A percentile compares a stretch with the other conserved stretches of the same genome.
Evolutionary conservation across 1,284 basidiomycete species (phyloP).

Genomic region (Cutaneotrichosporon sp.): DNA sequence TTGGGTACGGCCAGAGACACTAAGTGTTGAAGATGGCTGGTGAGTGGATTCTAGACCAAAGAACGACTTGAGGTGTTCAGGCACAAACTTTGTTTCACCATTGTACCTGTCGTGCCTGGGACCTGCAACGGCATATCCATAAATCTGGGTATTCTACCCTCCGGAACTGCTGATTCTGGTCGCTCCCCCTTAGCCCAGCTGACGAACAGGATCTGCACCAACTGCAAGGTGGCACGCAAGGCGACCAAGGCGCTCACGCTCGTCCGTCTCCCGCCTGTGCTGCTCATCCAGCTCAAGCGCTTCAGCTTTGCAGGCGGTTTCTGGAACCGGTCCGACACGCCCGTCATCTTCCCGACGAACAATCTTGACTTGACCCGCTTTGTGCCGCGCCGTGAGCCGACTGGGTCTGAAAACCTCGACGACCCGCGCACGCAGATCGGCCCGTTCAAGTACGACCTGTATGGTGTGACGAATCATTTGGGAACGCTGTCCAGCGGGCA

Average conservation of each 20-base stretch:
- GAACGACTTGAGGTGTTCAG: background rate
- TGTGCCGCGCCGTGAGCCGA: constrained; percentile 76
- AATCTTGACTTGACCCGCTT: constrained; percentile 84
- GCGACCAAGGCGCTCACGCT: constrained; percentile 84
- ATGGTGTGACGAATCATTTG: constrained; percentile 87
- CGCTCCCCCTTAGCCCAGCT: background rate
- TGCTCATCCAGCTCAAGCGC: constrained; percentile 93
- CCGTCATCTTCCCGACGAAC: constrained; percentile 82
- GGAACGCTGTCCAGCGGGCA: constrained; percentile 87
- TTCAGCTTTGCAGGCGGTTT: constrained; percentile 85
- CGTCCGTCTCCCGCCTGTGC: constrained; percentile 84
- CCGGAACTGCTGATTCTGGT: background rate
- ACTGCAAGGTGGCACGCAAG: constrained; percentile 79
- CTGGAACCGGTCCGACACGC: constrained; percentile 90
- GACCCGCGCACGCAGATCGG: constrained; percentile 77
- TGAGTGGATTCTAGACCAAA: constrained; percentile 52
- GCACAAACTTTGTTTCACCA: background rate
- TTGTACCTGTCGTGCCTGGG: background rate
- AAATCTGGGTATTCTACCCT: background rate
- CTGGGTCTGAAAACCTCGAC: constrained; percentile 57
- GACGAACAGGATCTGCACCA: constrained; percentile 75
- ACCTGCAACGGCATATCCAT: constrained; percentile 1
- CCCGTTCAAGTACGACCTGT: constrained; percentile 83
- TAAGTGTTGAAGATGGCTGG: constrained; percentile 96
- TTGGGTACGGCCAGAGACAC: constrained; percentile 84